Evolutionary conservation across 345 rosid species (phyloP).

Genomic region (Streptanthus diversifolius): DNA sequence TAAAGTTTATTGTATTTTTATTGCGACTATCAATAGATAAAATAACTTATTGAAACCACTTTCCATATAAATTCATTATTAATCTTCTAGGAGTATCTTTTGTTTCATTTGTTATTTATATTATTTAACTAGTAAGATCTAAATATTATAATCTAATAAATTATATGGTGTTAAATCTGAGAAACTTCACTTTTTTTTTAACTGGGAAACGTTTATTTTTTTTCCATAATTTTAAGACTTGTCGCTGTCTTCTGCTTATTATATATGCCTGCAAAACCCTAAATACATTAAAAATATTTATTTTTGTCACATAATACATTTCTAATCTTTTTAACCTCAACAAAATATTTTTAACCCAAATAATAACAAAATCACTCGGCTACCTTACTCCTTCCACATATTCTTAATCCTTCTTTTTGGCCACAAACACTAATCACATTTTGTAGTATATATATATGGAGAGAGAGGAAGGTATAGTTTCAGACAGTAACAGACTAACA

Average conservation of each 20-base stretch:
- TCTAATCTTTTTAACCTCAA: background rate
- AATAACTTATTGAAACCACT: background rate
- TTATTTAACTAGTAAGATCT: background rate
- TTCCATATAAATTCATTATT: background rate
- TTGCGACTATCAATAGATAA: background rate
- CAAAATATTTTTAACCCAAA: background rate
- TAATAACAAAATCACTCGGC: slow-evolving; percentile 10
- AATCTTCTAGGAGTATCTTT: background rate
- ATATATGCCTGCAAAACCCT: background rate
- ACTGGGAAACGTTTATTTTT: background rate
- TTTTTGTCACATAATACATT: background rate
- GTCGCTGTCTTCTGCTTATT: background rate
- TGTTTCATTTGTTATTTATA: background rate
- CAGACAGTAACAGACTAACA: slow-evolving; percentile 31
- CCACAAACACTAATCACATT: slow-evolving; percentile 33
- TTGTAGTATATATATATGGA: slow-evolving; percentile 22
- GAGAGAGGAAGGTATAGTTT: slow-evolving; percentile 26
- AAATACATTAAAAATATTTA: background rate
- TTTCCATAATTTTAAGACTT: background rate
- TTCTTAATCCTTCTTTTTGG: slow-evolving; percentile 28
- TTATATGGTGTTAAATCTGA: background rate
- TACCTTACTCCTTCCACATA: slow-evolving; percentile 35
- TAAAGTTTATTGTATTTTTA: background rate
- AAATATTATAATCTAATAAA: no score
- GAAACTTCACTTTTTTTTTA: background rate